Base-by-base conservation (phyloP, 2,329 filamentous ascomycete genomes). In the Colletotrichum salicis region DNA sequence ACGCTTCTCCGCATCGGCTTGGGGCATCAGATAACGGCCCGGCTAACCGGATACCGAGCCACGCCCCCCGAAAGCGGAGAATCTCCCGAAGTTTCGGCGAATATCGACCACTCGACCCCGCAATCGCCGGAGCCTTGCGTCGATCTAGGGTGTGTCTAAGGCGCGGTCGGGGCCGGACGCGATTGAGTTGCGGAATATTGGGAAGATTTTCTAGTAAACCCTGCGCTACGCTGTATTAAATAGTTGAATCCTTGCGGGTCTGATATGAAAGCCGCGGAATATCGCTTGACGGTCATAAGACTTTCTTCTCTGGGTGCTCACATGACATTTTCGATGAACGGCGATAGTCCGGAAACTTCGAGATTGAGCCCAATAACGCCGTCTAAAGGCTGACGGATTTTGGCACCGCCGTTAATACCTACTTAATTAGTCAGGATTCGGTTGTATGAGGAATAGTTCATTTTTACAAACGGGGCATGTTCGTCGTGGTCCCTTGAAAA, bases 1-100 rank as follows among this genome's bases (percentile, higher is more conserved):
- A 35, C 2, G n/a, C 13, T 27, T 15, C 65, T 29, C 52, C 60
- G 66, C 60, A 68, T 15, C 59, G 13, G 22, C 63, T 33, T n/a
- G 35, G 15, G 6, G 15, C 15, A 33, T 5, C 1, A 19, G 41
- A 37, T 35, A 57, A 52, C 35, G 35, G 27, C 52, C 41, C 41
- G 41, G 15, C 58, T 35, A 63, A 59, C 54, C 58, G 58, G 52
- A 54, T 60, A 27, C 41, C 56, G 12, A 45, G 8, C 27, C 2
- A 22, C n/a, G 5, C 15, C 24, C 7, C 29, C 64, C 13, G 11
- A 7, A 24, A 45, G 51, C 60, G 58, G 64, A 19, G 41, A 48
- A 11, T 51, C 8, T 35, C 1, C 64, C 52, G 22, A 41, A 57
- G 56, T 37, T 48, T 58, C 64, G 41, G 37, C 27, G 52, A 67